Conservation (phyloP, 768 basidiomycete species). For the Hericium coralloides region DNA sequence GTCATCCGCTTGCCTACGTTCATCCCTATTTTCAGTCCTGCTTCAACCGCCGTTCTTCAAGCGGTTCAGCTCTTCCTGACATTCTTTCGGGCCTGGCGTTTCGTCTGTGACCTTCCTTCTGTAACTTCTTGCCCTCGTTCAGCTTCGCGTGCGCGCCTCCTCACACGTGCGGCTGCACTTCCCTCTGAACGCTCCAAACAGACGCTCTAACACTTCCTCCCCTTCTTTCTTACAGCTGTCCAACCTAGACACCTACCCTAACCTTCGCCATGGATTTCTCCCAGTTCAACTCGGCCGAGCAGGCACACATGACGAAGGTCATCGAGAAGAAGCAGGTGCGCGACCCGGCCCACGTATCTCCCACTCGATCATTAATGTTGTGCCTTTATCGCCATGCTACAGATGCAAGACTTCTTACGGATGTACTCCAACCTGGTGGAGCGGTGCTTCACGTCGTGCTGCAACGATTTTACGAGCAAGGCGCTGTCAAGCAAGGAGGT, state of each 20-base stretch:
- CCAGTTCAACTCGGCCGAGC: conserved; percentile 79
- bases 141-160: not conserved
- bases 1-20: too few species aligned
- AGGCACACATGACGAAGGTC: conserved; percentile 90
- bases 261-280: conserved; percentile 76
- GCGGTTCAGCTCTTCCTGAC: not conserved
- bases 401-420: conserved; percentile 99
- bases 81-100: too few species aligned
- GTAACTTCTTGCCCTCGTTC: not conserved
- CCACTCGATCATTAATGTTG: not conserved
- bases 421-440: conserved; percentile 94
- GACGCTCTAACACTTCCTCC: not conserved
- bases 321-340: conserved; percentile 95
- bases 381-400: not conserved
- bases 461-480: conserved; percentile 96
- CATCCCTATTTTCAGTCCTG: too few species aligned
- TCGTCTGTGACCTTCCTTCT: not conserved
- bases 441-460: conserved; percentile 91
- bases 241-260: not conserved
- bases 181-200: not conserved
- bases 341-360: not conserved
- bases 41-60: too few species aligned
- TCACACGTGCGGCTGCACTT: not conserved
- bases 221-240: not conserved
- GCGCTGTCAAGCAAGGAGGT: conserved; percentile 92